Conservation (phyloP, 805 yeast species). For the Wickerhamomyces bisporus region DNA sequence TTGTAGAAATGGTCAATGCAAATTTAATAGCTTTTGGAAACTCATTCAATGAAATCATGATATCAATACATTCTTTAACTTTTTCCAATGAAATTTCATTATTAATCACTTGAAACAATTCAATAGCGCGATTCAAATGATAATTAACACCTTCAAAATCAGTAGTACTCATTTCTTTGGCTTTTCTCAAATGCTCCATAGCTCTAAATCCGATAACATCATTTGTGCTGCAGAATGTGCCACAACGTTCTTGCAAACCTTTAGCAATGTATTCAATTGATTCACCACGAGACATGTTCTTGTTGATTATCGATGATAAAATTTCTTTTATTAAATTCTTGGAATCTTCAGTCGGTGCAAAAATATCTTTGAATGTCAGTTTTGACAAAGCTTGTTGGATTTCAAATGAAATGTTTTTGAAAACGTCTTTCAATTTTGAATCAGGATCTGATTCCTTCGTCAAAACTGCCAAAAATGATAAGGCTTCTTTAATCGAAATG, state of each 20-base stretch:
- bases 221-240: constrained; percentile 88
- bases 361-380: constrained; percentile 68
- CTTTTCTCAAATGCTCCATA: constrained; percentile 83
- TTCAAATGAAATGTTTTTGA: constrained; percentile 63
- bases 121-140: constrained; percentile 66
- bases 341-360: constrained; percentile 57
- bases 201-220: constrained; percentile 94
- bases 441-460: constrained; percentile 57
- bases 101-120: constrained; percentile 72
- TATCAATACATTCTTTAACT: constrained; percentile 71
- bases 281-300: constrained; percentile 85
- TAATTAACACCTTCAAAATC: constrained; percentile 70
- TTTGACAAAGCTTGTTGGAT: constrained; percentile 63
- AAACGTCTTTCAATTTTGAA: constrained; percentile 47
- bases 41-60: constrained; percentile 72
- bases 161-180: constrained; percentile 65
- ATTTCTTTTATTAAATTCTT: constrained; percentile 73
- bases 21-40: constrained; percentile 85
- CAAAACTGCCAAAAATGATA: constrained; percentile 79
- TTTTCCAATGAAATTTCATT: constrained; percentile 74
- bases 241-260: constrained; percentile 86
- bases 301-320: constrained; percentile 82
- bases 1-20: constrained; percentile 68
- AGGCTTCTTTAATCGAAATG: constrained; percentile 78
- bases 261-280: constrained; percentile 87